Base-by-base conservation (phyloP, 2,329 filamentous ascomycete species). In the Epichloe brachyelytri region DNA sequence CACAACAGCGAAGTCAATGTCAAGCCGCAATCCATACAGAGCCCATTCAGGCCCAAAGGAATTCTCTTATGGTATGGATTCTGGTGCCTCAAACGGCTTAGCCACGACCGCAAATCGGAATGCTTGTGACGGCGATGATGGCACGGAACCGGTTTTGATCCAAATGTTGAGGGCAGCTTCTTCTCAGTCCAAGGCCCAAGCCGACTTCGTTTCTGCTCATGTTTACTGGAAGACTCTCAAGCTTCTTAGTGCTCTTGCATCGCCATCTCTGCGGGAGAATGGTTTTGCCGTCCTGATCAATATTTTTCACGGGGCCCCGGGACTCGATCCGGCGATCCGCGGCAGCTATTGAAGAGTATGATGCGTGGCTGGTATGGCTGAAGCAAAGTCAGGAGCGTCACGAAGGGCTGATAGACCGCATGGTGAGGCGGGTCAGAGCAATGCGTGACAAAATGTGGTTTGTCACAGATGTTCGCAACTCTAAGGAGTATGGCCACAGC, bases 361-460 rank as follows among this genome's bases (percentile, higher is more conserved):
- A 88, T 56, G 84, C 84, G 3, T 88, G 85, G 85, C 79, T 91
- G 34, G 80, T 90, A 12, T 89, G 85, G 79, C 75, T 94, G 19
- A 88, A 88, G 61, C 86, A 88, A 58, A 88, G 84, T 22, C 83
- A 91, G 60, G 85, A 88, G 60, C 79, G 85, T 3, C 82, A 89
- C 46, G 87, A 91, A 59, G 77, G 76, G 3, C 77, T 81, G 12
- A 83, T 90, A 37, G 84, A 88, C 40, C 75, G 80, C 5, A 86
- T 88, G 79, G 85, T 88, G 75, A 75, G 76, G 53, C 80, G 80
- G 5, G 75, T 93, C 38, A 80, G 83, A 52, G 82, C 85, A 20
- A 75, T 96, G 39, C 81, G 93, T 41, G 87, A 95, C 65, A 97
- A 97, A 73, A 95, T 97, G 87, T 98, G 93, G 93, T 98, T 95